These are phyloP conservation scores for Ceratonia siliqua DNA, from an alignment of 306 rosid species.

Conservation along the genomic window DNA sequence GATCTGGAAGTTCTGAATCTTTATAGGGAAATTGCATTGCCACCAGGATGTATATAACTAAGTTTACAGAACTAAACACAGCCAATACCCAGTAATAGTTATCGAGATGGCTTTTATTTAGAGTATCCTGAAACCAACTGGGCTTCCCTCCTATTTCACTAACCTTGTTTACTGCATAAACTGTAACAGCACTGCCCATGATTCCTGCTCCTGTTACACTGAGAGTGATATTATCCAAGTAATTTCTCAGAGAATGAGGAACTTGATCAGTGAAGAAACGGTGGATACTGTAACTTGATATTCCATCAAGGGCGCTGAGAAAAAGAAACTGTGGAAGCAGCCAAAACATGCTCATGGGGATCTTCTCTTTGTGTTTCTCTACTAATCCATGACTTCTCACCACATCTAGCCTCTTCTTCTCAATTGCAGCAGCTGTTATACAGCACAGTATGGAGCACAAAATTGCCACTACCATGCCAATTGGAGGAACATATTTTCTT, in stretches of 20 bases:
- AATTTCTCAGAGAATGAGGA: conserved; percentile 1
- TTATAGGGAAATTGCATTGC: neutral
- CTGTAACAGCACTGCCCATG: conserved; percentile 33
- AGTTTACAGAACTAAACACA: neutral
- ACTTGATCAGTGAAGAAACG: conserved; percentile 1
- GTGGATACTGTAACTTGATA: neutral
- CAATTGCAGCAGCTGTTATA: conserved; percentile 41
- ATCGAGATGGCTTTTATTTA: conserved; percentile 43
- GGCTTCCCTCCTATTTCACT: conserved; percentile 31
- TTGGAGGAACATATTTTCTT: neutral
- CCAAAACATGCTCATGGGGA: conserved; percentile 49
- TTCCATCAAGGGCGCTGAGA: conserved; percentile 30
- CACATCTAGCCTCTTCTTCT: conserved; percentile 30
- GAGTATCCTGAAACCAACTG: conserved; percentile 44
- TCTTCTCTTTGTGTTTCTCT: conserved; percentile 12
- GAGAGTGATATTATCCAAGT: neutral
- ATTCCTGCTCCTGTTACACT: conserved; percentile 36
- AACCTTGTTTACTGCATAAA: conserved; percentile 1
- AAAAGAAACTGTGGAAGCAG: conserved; percentile 42
- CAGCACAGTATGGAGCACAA: conserved; percentile 36
- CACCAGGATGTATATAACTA: too few species aligned
- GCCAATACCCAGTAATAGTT: neutral
- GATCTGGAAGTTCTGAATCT: neutral
- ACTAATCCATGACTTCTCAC: conserved; percentile 28
- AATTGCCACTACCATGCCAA: conserved; percentile 28